Evolutionary conservation across 2,329 filamentous ascomycete genomes (phyloP).

Genomic region (Diplodia intermedia): DNA sequence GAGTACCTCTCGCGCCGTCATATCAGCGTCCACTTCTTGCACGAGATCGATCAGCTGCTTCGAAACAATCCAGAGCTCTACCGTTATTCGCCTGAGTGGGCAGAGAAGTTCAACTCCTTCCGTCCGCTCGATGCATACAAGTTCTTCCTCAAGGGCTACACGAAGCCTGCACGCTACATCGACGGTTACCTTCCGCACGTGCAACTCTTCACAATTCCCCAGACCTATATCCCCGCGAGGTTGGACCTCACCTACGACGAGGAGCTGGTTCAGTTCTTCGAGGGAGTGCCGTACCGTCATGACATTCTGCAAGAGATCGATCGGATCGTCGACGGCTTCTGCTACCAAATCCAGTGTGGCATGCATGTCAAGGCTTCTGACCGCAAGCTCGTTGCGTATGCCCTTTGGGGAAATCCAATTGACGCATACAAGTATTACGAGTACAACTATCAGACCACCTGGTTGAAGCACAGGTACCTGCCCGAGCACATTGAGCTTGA

Average conservation of each 20-base stretch:
- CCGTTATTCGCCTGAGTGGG: constrained; percentile 34
- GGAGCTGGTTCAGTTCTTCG: constrained; percentile 40
- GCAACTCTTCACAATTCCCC: constrained; percentile 34
- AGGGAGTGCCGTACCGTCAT: constrained; percentile 38
- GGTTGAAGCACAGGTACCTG: constrained; percentile 39
- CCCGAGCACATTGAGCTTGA: constrained; percentile 41
- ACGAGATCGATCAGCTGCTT: constrained; percentile 41
- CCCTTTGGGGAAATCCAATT: constrained; percentile 40
- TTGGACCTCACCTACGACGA: constrained; percentile 36
- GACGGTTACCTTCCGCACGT: constrained; percentile 36
- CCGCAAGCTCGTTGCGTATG: constrained; percentile 40
- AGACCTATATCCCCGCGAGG: constrained; percentile 32
- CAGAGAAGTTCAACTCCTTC: constrained; percentile 34
- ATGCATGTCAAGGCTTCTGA: constrained; percentile 31
- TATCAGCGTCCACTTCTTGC: constrained; percentile 38
- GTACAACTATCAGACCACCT: constrained; percentile 40
- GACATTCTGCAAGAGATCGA: constrained; percentile 41
- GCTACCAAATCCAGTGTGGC: constrained; percentile 34
- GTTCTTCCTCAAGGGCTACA: constrained; percentile 42
- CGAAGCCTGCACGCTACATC: constrained; percentile 40
- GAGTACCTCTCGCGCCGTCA: constrained; percentile 36
- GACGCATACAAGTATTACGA: constrained; percentile 44
- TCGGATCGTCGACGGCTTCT: constrained; percentile 34
- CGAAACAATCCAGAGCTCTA: constrained; percentile 38
- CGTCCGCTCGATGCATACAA: constrained; percentile 39